Evolutionary conservation across 169 alveolate genomes (phyloP), one percentile per base, ranked within the genome.

Genomic region (Pseudocohnilembus persalinus): DNA sequence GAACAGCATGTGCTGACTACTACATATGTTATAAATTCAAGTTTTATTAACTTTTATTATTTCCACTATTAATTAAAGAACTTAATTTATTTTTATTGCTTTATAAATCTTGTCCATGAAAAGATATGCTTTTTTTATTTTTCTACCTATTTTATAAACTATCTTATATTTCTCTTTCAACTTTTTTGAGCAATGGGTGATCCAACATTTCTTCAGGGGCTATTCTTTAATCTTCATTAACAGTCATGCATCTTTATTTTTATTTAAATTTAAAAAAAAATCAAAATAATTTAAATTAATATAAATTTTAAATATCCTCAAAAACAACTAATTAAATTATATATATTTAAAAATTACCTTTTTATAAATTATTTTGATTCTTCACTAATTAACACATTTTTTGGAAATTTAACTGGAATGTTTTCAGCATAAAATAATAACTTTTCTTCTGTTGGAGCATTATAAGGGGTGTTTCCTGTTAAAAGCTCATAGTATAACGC

Each of bases 381-480:
- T 49, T 79, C 33, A 27, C 76, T 49, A 63, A 79, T 64, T 35
- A 34, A n/a, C 29, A n/a, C n/a, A 79, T 35, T n/a, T 78, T 79
- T 75, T 27, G 90, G 90, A 34, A 86, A 86, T 74, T 79, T 24
- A 34, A 86, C 85, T 24, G 87, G 87, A 27, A 75, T 82, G 0
- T 78, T 34, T 1, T 75, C 49, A 31, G 81, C 79, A 30, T 31
- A 34, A 65, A 74, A 76, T n/a, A 78, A 49, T 74, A 86, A 86
- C 28, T 86, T 82, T 65, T 86, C 81, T 72, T 86, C 90, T 31
- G 86, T 86, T 31, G 74, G 87, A 0, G 87, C 90, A 74, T 30
- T 33, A 85, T 83, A 86, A 26, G 90, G 90, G 30, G 83, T 79
- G n/a, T 63, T 81, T 80, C 90, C 90, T 31, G 73, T 73, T 0